Evolutionary conservation across 768 basidiomycete genomes (phyloP).

Genomic region (Lactifluus echinatus): DNA sequence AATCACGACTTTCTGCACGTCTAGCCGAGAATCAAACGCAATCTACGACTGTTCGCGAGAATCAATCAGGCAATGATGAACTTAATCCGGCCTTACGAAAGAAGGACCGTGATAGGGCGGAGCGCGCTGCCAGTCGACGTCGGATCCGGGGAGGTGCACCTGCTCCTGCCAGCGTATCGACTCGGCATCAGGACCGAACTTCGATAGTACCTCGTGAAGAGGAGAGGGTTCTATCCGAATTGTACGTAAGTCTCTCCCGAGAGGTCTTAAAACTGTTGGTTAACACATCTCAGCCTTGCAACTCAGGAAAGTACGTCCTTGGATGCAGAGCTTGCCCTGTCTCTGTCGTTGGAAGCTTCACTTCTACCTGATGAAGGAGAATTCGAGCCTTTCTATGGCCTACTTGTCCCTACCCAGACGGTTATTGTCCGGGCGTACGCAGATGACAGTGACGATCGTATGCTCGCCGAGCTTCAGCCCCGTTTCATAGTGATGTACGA

Average conservation of each 20-base stretch:
- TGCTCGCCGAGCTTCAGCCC: constrained; percentile 81
- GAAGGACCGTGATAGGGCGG: constrained; percentile 60
- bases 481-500: constrained; percentile 95
- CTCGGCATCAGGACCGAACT: background rate
- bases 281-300: constrained; percentile 8
- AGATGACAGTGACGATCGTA: constrained; percentile 85
- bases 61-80: constrained; percentile 25
- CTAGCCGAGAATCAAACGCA: constrained; percentile 30
- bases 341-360: constrained; percentile 13
- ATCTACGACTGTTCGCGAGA: constrained; percentile 24
- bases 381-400: constrained; percentile 72
- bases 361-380: constrained; percentile 29
- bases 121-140: constrained; percentile 54
- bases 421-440: constrained; percentile 83
- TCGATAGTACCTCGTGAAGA: constrained; percentile 23
- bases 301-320: constrained; percentile 21
- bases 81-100: constrained; percentile 69
- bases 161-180: constrained; percentile 6
- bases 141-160: constrained; percentile 69
- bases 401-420: constrained; percentile 69
- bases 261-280: background rate
- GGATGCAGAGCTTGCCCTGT: constrained; percentile 32
- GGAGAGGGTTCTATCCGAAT: constrained; percentile 35
- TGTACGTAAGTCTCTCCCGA: background rate
- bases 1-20: constrained; percentile 38